Base-by-base conservation (phyloP, 2,329 filamentous ascomycete genomes). In the Reticulascus tulasneorum region DNA sequence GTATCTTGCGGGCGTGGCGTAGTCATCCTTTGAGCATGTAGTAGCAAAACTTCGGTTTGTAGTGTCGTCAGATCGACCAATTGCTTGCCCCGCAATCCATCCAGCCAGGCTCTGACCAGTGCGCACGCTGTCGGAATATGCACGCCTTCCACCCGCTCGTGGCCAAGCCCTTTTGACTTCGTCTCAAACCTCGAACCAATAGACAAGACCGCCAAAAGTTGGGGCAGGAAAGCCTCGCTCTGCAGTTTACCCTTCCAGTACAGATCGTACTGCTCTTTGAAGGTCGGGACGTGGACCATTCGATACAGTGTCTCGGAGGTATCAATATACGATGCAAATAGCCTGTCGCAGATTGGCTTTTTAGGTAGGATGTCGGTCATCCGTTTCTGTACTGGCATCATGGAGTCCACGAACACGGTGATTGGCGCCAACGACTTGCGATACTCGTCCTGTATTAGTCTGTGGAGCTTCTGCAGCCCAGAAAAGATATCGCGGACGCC, bases 41-140 rank as follows among this genome's bases (percentile, higher is more conserved):
- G 51, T 5, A 75, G 60, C n/a, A 77, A 56, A 9, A 76, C 52
- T 46, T 76, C 69, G 3, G 71, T 65, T 49, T 77, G 73, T n/a
- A 78, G 56, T 2, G 70, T 73, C 23, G 63, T 62, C 29, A 77
- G 60, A 37, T 77, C 71, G 19, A 72, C 64, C 28, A 73, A 54
- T 40, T 73, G 69, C 48, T 75, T 75, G 9, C 73, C 71, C 15
- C 66, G 62, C 5, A 76, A 54, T 13, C 63, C 55, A 43, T 76
- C 71, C 17, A 77, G 53, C 74, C 74, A 78, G 3, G 63, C 59
- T 23, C 71, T 65, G 6, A 77, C 71, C 9, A 78, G 61, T 15
- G 71, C 68, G 38, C 69, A 75, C 12, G 73, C 73, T 5, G 74
- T 78, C 3, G 74, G 73, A 28, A 75, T 72, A 42, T 78, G 73